Evolutionary conservation across 2,329 filamentous ascomycete species (phyloP).

Genomic region (Alternaria arbusti): DNA sequence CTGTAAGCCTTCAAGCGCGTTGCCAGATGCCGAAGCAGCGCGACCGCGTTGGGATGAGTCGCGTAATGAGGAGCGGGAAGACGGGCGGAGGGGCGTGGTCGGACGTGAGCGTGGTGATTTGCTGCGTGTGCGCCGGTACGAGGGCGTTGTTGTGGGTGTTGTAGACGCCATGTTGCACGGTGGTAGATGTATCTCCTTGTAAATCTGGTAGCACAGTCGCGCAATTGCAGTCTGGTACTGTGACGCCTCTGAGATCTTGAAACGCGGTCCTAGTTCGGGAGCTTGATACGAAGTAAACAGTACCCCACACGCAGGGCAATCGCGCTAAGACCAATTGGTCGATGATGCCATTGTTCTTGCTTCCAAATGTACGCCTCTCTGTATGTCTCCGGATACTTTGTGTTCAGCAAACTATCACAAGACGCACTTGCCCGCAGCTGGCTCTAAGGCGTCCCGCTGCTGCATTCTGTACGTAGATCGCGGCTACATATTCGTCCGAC

Average conservation of each 20-base stretch:
- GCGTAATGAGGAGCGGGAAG: constrained; percentile 86
- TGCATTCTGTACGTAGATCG: constrained; percentile 2
- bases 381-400: not conserved
- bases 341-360: constrained; percentile 11
- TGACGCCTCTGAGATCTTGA: not conserved
- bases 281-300: constrained; percentile 1
- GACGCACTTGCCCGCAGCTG: not conserved
- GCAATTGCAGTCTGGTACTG: not conserved
- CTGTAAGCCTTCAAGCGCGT: constrained; percentile 82
- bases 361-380: constrained; percentile 1
- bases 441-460: not conserved
- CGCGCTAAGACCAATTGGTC: constrained; percentile 9
- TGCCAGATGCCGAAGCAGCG: constrained; percentile 60
- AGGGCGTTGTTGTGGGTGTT: constrained; percentile 31
- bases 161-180: constrained; percentile 26
- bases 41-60: constrained; percentile 50
- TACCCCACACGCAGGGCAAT: constrained; percentile 11
- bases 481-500: constrained; percentile 1
- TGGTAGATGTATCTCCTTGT: not conserved
- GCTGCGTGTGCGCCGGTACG: constrained; percentile 60
- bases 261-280: not conserved
- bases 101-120: constrained; percentile 71
- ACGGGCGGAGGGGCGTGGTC: constrained; percentile 88
- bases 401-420: not conserved
- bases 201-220: not conserved